A percentile compares a stretch with the other conserved stretches of the same genome.
Evolutionary conservation across 768 basidiomycete genomes (phyloP).

Genomic region (Hygrophorus pudorinus): DNA sequence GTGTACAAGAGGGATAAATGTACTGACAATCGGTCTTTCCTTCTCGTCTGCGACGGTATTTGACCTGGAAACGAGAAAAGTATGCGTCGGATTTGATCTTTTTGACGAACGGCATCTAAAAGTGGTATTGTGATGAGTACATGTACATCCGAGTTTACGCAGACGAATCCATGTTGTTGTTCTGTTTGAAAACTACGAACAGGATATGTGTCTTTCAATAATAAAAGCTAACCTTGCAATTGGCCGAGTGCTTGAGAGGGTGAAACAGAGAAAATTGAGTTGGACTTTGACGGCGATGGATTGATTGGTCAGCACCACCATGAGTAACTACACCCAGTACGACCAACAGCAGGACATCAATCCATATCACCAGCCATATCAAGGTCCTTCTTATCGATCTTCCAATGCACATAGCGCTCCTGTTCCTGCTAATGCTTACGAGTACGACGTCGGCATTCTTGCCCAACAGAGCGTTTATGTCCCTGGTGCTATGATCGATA

Average conservation of each 20-base stretch:
- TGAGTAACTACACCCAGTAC: constrained; percentile 42
- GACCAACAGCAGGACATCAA: constrained; percentile 59
- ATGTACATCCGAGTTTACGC: background rate
- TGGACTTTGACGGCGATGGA: background rate
- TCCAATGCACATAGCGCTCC: constrained; percentile 63
- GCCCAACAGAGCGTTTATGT: constrained; percentile 91
- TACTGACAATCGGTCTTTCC: constrained; percentile 94
- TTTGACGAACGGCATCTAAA: constrained; percentile 93
- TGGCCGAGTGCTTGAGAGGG: background rate
- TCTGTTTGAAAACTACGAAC: background rate
- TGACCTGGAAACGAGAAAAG: constrained; percentile 98
- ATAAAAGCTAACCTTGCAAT: background rate
- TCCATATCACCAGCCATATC: constrained; percentile 76
- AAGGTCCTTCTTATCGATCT: constrained; percentile 62
- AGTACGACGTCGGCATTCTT: constrained; percentile 85
- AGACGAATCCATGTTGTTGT: too few species aligned
- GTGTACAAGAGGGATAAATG: background rate
- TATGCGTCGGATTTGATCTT: constrained; percentile 93
- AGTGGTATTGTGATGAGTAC: background rate
- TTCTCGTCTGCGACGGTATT: constrained; percentile 94
- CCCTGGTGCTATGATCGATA: constrained; percentile 84
- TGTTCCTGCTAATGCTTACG: constrained; percentile 83
- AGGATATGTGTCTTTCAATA: too few species aligned
- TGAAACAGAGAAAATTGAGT: background rate
- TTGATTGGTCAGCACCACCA: constrained; percentile 14